These are phyloP conservation scores for Peronospora belbahrii DNA, from an alignment of 352 stramenopile species.

Conservation along the genomic window DNA sequence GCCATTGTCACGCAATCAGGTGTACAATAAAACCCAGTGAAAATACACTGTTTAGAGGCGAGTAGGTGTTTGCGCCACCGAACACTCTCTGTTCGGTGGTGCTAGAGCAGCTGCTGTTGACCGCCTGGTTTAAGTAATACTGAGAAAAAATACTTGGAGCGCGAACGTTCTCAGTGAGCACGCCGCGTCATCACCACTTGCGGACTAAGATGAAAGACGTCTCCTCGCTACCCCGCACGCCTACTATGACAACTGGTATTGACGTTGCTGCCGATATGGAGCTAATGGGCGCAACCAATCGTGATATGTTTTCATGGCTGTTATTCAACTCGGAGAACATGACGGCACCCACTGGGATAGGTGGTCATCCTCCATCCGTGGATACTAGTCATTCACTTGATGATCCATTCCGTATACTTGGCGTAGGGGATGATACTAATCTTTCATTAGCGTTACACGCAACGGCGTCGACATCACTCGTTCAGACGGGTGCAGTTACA, in stretches of 20 bases:
- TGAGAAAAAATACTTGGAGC: slow-evolving; percentile 1
- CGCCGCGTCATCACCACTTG: slow-evolving; percentile 28
- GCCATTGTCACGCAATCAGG: slow-evolving; percentile 12
- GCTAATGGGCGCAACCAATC: slow-evolving; percentile 56
- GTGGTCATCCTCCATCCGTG: slow-evolving; percentile 2
- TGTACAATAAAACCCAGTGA: slow-evolving; percentile 9
- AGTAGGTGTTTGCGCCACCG: not conserved
- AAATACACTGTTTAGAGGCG: too few relatives aligned
- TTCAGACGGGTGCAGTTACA: slow-evolving; percentile 23
- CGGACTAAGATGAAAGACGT: slow-evolving; percentile 19
- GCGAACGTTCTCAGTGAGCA: slow-evolving; percentile 19
- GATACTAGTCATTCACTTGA: slow-evolving; percentile 26
- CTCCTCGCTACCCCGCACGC: slow-evolving; percentile 17
- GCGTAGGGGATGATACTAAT: slow-evolving; percentile 29
- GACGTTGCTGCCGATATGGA: slow-evolving; percentile 56
- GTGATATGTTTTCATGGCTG: slow-evolving; percentile 82
- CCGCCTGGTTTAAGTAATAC: slow-evolving; percentile 8
- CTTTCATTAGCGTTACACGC: slow-evolving; percentile 32
- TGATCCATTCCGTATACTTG: slow-evolving; percentile 64
- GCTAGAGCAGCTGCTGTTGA: slow-evolving; percentile 3
- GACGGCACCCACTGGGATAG: slow-evolving; percentile 28
- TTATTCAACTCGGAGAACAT: slow-evolving; percentile 85
- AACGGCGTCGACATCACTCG: slow-evolving; percentile 16
- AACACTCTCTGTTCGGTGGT: slow-evolving; percentile 1
- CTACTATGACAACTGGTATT: slow-evolving; percentile 13